phyloP scores from a whole-genome alignment of 1,284 basidiomycete species.

The Microbotryum saponariae region DNA sequence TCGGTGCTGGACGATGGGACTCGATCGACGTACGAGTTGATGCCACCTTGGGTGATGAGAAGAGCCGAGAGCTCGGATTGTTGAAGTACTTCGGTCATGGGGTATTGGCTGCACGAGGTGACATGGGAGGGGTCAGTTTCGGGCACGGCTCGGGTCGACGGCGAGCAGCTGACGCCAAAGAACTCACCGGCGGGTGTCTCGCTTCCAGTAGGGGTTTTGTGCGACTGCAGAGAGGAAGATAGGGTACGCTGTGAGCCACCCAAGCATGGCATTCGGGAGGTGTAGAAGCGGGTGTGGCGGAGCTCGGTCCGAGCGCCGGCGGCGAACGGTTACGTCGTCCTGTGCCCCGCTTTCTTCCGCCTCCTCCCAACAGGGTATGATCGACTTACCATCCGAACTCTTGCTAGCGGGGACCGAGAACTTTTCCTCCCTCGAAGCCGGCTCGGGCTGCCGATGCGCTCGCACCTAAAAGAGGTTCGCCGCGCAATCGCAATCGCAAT shows the following conservation, averaged over 20 bases:
- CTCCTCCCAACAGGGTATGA: no score
- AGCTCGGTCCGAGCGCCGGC: not conserved
- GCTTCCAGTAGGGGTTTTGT: constrained; percentile 3
- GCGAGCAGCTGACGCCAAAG: no score
- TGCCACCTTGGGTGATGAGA: not conserved
- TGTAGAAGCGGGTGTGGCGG: not conserved
- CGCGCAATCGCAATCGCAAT: no score
- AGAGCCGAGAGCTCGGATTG: not conserved
- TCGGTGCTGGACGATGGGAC: no score
- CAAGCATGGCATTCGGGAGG: not conserved
- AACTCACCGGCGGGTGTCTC: not conserved
- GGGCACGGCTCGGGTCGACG: no score
- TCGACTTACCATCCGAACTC: not conserved
- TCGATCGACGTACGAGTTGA: not conserved
- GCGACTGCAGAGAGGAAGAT: not conserved
- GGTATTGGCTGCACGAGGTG: not conserved
- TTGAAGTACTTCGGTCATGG: not conserved
- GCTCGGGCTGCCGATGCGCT: not conserved
- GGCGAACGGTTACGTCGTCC: no score
- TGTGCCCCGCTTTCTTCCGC: no score
- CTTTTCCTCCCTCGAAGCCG: constrained; percentile 1
- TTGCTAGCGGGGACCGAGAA: not conserved
- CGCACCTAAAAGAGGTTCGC: not conserved
- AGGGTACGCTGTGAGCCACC: not conserved
- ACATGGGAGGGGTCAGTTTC: no score